Base-by-base conservation (phyloP, 805 yeast species). In the Kodamaea lidongshanica region DNA sequence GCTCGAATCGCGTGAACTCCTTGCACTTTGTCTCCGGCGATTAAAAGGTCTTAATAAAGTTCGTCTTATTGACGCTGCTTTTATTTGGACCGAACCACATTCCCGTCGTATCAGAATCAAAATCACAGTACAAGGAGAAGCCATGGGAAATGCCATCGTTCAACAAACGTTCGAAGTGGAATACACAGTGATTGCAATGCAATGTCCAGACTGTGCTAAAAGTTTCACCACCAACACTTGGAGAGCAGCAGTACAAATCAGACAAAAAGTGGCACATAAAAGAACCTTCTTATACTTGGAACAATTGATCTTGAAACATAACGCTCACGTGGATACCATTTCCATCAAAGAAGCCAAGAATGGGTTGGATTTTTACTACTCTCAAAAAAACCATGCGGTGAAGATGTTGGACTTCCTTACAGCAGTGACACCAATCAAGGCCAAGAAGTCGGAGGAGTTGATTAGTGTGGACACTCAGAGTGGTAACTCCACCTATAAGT, bases 11-110 rank as follows among this genome's bases (percentile, higher is more conserved):
- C 71, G 98, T 57, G 97, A 92, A 56, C 66, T 92, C 31, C 65
- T 92, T 39, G 97, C 98, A 1, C 64, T 92, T 24, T 84, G 96
- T 65, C 65, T 92, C 41, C 77, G 89, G 59, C 75, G 89, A 53
- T 67, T 92, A 49, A 85, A 82, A 46, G 97, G 97, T 34, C 67
- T 92, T 44, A 78, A 74, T 42, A 82, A 83, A 49, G 92, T 87
- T 26, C 68, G 96, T 46, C 65, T 92, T 37, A 77, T 86, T 23
- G 97, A 92, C 61, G 99, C 98, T 2, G 74, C 88, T 4, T 92
- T 88, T 48, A 76, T 94, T 39, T 92, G 99, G 99, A 92, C 99
- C 1, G 99, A 92, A 63, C 98, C 99, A 3, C 99, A 92, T 58
- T 87, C 96, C 16, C 74, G 98, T 58, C 79, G 99, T 67, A 77